phyloP scores from a whole-genome alignment of 768 basidiomycete species.

The Lenzites betulinus region DNA sequence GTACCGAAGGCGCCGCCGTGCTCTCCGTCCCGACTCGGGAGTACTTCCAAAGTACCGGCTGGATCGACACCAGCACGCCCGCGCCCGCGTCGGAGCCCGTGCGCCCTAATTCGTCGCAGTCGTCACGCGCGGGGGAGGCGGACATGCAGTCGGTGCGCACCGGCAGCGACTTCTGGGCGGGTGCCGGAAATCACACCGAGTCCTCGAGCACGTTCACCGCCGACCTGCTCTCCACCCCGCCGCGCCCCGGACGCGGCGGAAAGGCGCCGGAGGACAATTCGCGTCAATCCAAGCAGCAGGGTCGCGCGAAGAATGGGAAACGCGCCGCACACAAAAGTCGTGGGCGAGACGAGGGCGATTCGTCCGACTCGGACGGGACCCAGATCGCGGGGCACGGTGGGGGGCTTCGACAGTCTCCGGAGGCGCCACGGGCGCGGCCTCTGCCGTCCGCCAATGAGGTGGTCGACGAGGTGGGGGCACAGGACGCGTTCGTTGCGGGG shows the following conservation, averaged over 20 bases:
- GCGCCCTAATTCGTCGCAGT: background rate
- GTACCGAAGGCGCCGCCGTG: conserved; percentile 76
- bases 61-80: conserved; percentile 52
- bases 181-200: conserved; percentile 47
- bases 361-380: conserved; percentile 56
- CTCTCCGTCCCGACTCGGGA: conserved; percentile 81
- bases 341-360: conserved; percentile 28
- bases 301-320: conserved; percentile 14
- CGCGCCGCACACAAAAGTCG: conserved; percentile 20
- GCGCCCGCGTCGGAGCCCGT: conserved; percentile 23
- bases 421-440: conserved; percentile 1
- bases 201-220: conserved; percentile 60
- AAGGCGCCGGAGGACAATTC: background rate
- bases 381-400: conserved; percentile 45
- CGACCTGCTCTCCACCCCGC: conserved; percentile 22
- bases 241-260: background rate
- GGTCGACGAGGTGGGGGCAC: conserved; percentile 75
- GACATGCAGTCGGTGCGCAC: conserved; percentile 54
- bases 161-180: conserved; percentile 80
- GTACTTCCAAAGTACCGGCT: conserved; percentile 84
- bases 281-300: conserved; percentile 5
- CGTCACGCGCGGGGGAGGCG: conserved; percentile 14
- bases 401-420: background rate
- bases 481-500: conserved; percentile 83
- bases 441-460: conserved; percentile 34